A percentile compares a stretch with the other conserved stretches of the same genome.
Evolutionary conservation across 148 eudicot genomes (phyloP).

Genomic region (Fagopyrum tataricum): DNA sequence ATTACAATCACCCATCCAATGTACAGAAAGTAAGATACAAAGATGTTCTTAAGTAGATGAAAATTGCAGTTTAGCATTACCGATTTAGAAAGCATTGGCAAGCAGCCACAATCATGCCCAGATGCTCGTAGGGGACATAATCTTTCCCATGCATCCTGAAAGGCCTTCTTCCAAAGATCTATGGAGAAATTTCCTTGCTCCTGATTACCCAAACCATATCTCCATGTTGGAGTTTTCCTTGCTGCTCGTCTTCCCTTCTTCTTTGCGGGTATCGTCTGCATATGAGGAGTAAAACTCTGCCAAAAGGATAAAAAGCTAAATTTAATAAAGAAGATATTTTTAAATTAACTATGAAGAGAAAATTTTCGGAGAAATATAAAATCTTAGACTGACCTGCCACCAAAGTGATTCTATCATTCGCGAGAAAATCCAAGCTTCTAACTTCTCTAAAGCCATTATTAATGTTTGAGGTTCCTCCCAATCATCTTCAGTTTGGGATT

Average conservation of each 20-base stretch:
- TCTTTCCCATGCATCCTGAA: slow-evolving; percentile 84
- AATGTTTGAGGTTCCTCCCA: slow-evolving; percentile 76
- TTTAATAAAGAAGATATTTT: background rate
- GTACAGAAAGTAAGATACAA: background rate
- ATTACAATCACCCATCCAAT: background rate
- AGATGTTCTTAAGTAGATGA: background rate
- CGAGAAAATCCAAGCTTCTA: slow-evolving; percentile 88
- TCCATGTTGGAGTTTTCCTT: slow-evolving; percentile 43
- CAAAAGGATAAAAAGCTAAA: background rate
- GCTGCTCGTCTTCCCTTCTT: slow-evolving; percentile 32
- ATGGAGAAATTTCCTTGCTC: slow-evolving; percentile 73
- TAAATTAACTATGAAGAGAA: background rate
- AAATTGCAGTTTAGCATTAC: slow-evolving; percentile 23
- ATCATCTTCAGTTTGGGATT: slow-evolving; percentile 44
- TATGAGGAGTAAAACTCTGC: slow-evolving; percentile 85
- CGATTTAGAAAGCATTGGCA: slow-evolving; percentile 63
- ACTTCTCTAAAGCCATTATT: slow-evolving; percentile 60
- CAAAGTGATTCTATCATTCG: slow-evolving; percentile 78
- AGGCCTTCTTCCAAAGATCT: slow-evolving; percentile 87
- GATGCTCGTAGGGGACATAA: slow-evolving; percentile 87
- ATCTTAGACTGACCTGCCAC: slow-evolving; percentile 78
- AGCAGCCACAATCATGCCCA: slow-evolving; percentile 91
- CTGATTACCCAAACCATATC: slow-evolving; percentile 55
- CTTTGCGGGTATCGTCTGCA: slow-evolving; percentile 66
- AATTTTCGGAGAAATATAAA: background rate